Percentiles rank a stretch among this genome's conserved stretches.
Evolutionary conservation across 1,139 yeast genomes (phyloP).

Genomic region (Yamadazyma triangularis): DNA sequence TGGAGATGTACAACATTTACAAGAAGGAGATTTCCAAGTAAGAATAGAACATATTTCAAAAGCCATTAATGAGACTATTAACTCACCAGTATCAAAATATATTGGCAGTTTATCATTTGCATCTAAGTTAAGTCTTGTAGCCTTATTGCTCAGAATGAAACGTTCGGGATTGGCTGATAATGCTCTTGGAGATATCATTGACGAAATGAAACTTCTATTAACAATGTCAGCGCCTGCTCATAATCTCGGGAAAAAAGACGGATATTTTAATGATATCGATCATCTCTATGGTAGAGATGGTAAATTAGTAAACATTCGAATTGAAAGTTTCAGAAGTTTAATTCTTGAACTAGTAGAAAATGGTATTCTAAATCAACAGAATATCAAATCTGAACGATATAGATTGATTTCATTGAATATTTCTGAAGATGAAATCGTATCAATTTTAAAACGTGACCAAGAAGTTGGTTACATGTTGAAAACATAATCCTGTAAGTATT

Average conservation of each 20-base stretch:
- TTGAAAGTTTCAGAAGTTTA: constrained; percentile 46
- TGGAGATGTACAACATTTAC: constrained; percentile 8
- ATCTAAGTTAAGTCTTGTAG: constrained; percentile 66
- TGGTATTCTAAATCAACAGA: constrained; percentile 70
- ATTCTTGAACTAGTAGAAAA: constrained; percentile 69
- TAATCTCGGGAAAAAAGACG: constrained; percentile 2
- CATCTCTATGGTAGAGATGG: not conserved
- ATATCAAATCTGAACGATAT: constrained; percentile 62
- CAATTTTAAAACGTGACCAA: constrained; percentile 54
- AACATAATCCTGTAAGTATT: not conserved
- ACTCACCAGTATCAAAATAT: constrained; percentile 63
- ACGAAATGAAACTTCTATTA: constrained; percentile 56
- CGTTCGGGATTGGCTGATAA: constrained; percentile 72
- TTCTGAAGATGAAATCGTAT: constrained; percentile 64
- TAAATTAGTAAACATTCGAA: constrained; percentile 19
- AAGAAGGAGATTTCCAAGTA: constrained; percentile 48
- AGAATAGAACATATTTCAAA: constrained; percentile 65
- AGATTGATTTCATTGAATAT: constrained; percentile 60
- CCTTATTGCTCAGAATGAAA: constrained; percentile 59
- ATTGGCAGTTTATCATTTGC: constrained; percentile 60
- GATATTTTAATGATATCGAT: constrained; percentile 2
- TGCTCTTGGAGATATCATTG: constrained; percentile 69
- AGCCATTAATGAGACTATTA: constrained; percentile 78
- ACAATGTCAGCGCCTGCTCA: constrained; percentile 23
- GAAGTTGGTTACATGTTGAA: constrained; percentile 8